Evolutionary conservation across 768 basidiomycete genomes (phyloP), one percentile per base, ranked within the genome.

Genomic region (Hebeloma cylindrosporum): DNA sequence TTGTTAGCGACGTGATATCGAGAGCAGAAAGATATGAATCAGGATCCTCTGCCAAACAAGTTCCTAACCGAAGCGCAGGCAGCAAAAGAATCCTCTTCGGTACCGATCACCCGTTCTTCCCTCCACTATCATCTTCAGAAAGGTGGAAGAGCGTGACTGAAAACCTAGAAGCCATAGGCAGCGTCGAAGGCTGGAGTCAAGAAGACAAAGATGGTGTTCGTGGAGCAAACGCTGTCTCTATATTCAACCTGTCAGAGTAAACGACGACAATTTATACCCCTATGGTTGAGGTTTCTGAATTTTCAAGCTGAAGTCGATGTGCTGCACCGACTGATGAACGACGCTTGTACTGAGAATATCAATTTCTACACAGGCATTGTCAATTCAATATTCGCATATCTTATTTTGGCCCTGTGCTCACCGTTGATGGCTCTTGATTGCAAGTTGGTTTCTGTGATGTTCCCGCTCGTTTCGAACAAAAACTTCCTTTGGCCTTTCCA

Each of bases 241-340:
- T 94, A 48, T 92, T 93, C 60, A 71, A 75, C 52, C 57, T 87
- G 45, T 47, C 45, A 44, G 34, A 57, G 48, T 64, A 46, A 40
- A 40, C 39, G 32, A 17, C 23, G 35, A 36, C 13, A 42, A 48
- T 34, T 20, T 50, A 29, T 33, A 44, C 16, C 20, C 42, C 35
- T 57, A 48, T 14, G 42, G 32, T 45, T 73, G 73, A 7, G 79
- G 77, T 54, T 76, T 77, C 66, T 94, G 93, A 50, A 98, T 85
- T 78, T 98, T 98, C 58, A 99, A 74, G 58, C 93, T 96, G 64
- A 94, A 99, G 64, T 98, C 96, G 50, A 98, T 84, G 60, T 96
- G 93, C 53, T 82, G 90, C 18, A 90, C 91, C 1, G 88, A 90
- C 65, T 97, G 91, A 55, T 94, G 93, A 18, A 93, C 88, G 7